Evolutionary conservation across 139 green algal species (phyloP).

Genomic region (Chlorella sp.): DNA sequence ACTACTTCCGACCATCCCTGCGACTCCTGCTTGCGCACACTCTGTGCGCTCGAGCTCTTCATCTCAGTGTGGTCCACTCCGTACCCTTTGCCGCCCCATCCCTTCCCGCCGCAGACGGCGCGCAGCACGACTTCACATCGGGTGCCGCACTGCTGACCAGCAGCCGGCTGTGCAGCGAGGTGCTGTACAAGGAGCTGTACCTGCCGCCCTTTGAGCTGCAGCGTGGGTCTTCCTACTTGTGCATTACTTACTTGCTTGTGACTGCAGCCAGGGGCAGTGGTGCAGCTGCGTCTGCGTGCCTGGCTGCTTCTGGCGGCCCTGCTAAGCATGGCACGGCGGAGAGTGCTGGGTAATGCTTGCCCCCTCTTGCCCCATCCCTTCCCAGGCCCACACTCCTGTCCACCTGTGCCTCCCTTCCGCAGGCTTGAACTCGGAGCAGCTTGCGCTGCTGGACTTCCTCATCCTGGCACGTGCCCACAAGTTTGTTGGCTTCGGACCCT

Average conservation of each 20-base stretch:
- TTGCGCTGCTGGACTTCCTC: conserved; percentile 76
- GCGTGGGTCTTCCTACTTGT: not conserved
- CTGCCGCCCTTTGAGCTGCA: conserved; percentile 51
- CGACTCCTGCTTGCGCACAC: too few species aligned
- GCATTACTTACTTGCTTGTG: too few species aligned
- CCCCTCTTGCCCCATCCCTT: not conserved
- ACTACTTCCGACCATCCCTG: too few species aligned
- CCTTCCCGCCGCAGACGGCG: conserved; percentile 35
- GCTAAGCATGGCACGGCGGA: too few species aligned
- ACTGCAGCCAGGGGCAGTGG: too few species aligned
- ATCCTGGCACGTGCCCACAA: conserved; percentile 58
- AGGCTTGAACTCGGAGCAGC: conserved; percentile 71
- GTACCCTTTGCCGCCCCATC: too few species aligned
- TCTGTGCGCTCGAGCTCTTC: too few species aligned
- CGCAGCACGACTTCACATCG: conserved; percentile 25
- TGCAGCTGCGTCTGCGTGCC: too few species aligned
- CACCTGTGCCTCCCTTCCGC: not conserved
- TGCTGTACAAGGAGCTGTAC: conserved; percentile 76
- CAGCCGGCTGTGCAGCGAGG: conserved; percentile 33
- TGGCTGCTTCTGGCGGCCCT: too few species aligned
- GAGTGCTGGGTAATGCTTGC: not conserved
- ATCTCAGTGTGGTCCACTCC: too few species aligned
- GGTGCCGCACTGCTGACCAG: conserved; percentile 35
- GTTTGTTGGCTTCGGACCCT: conserved; percentile 76
- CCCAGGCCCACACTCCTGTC: not conserved